Conservation (phyloP, 306 rosid species). For the Aeschynomene evenia region DNA sequence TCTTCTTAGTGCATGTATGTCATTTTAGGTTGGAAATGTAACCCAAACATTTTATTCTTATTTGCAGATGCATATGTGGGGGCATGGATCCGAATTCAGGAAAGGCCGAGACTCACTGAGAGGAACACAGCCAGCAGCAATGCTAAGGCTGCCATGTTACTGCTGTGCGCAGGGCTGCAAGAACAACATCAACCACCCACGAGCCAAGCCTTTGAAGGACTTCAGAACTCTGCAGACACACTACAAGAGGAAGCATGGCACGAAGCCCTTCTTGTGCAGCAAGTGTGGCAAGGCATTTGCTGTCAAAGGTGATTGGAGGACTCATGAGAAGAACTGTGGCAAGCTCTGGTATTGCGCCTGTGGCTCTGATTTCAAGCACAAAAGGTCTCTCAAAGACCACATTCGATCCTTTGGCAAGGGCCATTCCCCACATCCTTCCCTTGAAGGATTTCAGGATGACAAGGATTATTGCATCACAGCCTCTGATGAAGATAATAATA, state of each 20-base stretch:
- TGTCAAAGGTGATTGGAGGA: constrained; percentile 93
- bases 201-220: constrained; percentile 88
- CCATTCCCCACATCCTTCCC: constrained; percentile 57
- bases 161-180: constrained; percentile 91
- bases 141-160: constrained; percentile 89
- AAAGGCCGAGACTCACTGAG: constrained; percentile 82
- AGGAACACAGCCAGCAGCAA: constrained; percentile 94
- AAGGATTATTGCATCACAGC: constrained; percentile 68
- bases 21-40: constrained; percentile 10
- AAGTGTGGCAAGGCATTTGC: constrained; percentile 82
- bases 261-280: constrained; percentile 74
- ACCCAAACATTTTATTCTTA: too few species aligned
- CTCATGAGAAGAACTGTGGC: constrained; percentile 93
- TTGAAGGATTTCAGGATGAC: constrained; percentile 59
- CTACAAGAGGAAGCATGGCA: constrained; percentile 90
- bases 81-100: constrained; percentile 84
- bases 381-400: constrained; percentile 88
- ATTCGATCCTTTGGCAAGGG: constrained; percentile 78
- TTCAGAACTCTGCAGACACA: constrained; percentile 94
- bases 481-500: constrained; percentile 56
- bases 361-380: constrained; percentile 92
- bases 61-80: constrained; percentile 99
- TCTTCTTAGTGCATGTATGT: neutral
- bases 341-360: constrained; percentile 89
- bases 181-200: constrained; percentile 90